Conservation (phyloP, 2,329 filamentous ascomycete species). For the Diaporthe sp. region DNA sequence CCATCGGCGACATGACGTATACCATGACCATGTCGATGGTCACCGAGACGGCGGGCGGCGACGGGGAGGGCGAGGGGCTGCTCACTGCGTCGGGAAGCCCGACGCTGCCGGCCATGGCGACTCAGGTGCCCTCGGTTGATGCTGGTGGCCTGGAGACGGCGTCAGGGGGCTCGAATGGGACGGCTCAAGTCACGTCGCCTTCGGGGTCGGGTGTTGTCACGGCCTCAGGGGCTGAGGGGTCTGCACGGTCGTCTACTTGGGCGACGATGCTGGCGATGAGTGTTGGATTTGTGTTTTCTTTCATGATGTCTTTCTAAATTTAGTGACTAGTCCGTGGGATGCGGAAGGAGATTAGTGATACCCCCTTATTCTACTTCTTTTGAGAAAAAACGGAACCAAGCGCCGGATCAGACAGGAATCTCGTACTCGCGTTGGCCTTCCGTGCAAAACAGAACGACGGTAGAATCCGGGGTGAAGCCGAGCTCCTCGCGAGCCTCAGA, state of each 20-base stretch:
- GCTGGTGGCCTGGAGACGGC: background rate
- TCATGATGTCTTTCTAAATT: background rate
- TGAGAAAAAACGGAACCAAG: background rate
- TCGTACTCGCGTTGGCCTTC: constrained; percentile 34
- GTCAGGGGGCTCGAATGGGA: background rate
- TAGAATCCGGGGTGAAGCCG: background rate
- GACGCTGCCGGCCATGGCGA: background rate
- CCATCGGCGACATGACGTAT: background rate
- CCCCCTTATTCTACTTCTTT: constrained; percentile 8
- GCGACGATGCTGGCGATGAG: background rate
- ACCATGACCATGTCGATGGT: constrained; percentile 14
- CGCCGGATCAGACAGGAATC: background rate
- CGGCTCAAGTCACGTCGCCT: background rate
- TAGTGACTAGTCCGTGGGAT: background rate
- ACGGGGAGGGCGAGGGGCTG: background rate
- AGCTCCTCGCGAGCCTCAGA: constrained; percentile 16
- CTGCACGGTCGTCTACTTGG: background rate
- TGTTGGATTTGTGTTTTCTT: background rate
- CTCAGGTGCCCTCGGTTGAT: background rate
- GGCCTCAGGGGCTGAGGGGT: background rate
- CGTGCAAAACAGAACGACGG: constrained; percentile 36
- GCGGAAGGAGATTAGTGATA: constrained; percentile 9
- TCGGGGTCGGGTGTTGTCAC: constrained; percentile 2
- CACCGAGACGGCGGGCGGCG: background rate
- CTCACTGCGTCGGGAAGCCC: constrained; percentile 10